Evolutionary conservation across 202 grass and related monocot species (phyloP), one percentile per base, ranked within the genome.

Genomic region (Eragrostis tef): DNA sequence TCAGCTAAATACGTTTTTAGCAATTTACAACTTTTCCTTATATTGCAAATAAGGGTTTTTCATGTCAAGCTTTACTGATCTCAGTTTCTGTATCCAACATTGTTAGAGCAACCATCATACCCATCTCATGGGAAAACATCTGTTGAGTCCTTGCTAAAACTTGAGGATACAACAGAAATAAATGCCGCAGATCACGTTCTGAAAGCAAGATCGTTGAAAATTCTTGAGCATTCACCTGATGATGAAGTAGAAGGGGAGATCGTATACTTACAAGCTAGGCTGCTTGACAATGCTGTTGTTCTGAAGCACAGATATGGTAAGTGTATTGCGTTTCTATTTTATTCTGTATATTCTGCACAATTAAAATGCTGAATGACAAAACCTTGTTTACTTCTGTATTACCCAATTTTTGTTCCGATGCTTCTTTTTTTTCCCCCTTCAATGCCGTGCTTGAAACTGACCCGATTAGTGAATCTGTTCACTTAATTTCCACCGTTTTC

Each of bases 231-330:
- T 69, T 87, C 87, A 61, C 88, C 90, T 83, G 90, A 99, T 90
- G 96, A 99, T 90, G 96, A 99, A 93, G 78, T 99, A 74, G 96
- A 96, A 79, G 96, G 85, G 22, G 96, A 99, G 86, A 72, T 96
- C 71, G 67, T 99, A 42, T 95, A 93, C 77, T 85, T 93, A 63
- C 96, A 99, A 90, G 54, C 93, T 86, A 96, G 80, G 75, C 85
- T 99, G 69, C 88, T 99, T 80, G 90, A 96, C 86, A 93, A 85
- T 88, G 78, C 80, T 85, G 63, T 86, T 72, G 41, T 68, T 67
- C 73, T 93, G 44, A 96, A 96, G 74, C 89, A 99, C 59, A 88
- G 47, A 79, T 93, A 77, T n/a, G 96, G 96, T 99, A 80, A 90
- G 20, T 26, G 10, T 58, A 45, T 15, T 34, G 72, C 24, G 31